Percentiles rank a stretch among this genome's conserved stretches.
These are phyloP conservation scores for Actinidia chinensis DNA, from an alignment of 179 eudicot species.

Conservation along the genomic window DNA sequence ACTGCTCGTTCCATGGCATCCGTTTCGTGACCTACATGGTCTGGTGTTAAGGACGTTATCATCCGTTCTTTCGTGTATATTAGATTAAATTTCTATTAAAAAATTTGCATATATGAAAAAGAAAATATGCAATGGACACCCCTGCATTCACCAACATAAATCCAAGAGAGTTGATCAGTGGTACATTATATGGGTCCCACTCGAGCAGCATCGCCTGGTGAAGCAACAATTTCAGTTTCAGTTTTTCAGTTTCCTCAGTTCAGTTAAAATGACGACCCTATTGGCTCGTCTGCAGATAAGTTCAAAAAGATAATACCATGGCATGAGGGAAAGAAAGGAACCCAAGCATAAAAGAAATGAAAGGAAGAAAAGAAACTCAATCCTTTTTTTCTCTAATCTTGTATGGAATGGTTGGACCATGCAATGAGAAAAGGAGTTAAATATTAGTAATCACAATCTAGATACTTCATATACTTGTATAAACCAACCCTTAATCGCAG, in stretches of 20 bases:
- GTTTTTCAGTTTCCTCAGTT: slow-evolving; percentile 71
- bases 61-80: no score
- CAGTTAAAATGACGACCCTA: slow-evolving; percentile 68
- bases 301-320: neutral
- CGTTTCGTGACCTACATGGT: no score
- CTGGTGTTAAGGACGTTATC: no score
- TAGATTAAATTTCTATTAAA: no score
- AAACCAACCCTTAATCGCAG: slow-evolving; percentile 81
- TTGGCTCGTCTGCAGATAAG: slow-evolving; percentile 74
- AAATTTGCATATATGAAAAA: no score
- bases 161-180: slow-evolving; percentile 85
- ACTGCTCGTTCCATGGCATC: no score
- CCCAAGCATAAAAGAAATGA: neutral
- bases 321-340: neutral
- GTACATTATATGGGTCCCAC: slow-evolving; percentile 91
- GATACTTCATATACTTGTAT: slow-evolving; percentile 87
- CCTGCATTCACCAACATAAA: slow-evolving; percentile 94
- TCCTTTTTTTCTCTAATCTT: neutral
- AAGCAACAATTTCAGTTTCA: slow-evolving; percentile 68
- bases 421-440: neutral
- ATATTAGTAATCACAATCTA: neutral
- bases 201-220: slow-evolving; percentile 58
- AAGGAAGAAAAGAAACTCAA: neutral
- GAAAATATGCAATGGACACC: slow-evolving; percentile 12
- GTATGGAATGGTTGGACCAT: no score